Conservation (phyloP, 1,139 yeast genomes). For the Zygosaccharomyces sapae region DNA sequence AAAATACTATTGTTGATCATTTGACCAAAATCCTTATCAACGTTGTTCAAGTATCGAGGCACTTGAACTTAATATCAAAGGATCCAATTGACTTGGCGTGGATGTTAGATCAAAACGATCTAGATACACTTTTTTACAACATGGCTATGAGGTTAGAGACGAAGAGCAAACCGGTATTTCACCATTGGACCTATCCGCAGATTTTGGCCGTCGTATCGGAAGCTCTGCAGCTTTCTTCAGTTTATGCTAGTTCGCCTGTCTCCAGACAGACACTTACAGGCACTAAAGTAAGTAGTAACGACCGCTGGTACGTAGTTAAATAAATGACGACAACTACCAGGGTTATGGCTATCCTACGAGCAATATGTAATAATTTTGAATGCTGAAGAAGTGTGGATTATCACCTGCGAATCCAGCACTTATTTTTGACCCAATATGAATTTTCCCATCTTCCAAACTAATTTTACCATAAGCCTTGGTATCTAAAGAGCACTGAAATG, state of each 20-base stretch:
- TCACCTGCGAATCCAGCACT: too few species aligned
- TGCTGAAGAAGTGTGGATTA: too few species aligned
- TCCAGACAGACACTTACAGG: conserved; percentile 15
- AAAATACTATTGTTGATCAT: conserved; percentile 13
- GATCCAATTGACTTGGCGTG: conserved; percentile 17
- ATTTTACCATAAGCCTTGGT: too few species aligned
- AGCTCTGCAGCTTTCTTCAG: conserved; percentile 11
- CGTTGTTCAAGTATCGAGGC: conserved; percentile 18
- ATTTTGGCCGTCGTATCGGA: conserved; percentile 12
- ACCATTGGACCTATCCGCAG: conserved; percentile 11
- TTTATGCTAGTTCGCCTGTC: conserved; percentile 15
- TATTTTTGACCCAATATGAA: too few species aligned
- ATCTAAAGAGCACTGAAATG: too few species aligned
- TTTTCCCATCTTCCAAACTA: too few species aligned
- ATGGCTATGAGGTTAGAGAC: conserved; percentile 15
- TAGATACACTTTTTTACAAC: conserved; percentile 26
- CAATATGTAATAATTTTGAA: too few species aligned
- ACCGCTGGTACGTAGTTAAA: conserved; percentile 16
- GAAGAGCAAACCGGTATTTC: conserved; percentile 12
- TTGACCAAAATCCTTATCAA: conserved; percentile 21
- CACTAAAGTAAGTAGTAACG: conserved; percentile 13
- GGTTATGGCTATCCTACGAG: too few species aligned
- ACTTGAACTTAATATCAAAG: conserved; percentile 17
- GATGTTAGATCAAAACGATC: conserved; percentile 23
- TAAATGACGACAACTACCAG: not conserved